Base-by-base conservation (phyloP, 2,329 filamentous ascomycete genomes). In the Hypoxylon sp. region DNA sequence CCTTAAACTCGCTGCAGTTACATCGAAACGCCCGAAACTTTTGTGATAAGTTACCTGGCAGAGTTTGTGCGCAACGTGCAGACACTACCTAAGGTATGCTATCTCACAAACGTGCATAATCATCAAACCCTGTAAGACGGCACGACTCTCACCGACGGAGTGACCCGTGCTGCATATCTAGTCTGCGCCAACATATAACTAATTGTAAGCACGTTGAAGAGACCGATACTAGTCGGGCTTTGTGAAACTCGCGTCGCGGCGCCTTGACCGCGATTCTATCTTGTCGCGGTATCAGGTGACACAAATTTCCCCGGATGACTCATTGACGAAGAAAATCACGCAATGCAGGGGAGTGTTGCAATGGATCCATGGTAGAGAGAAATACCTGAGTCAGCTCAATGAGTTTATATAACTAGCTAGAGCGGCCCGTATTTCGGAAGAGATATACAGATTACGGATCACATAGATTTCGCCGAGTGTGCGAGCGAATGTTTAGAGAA, bases 211-310 rank as follows among this genome's bases (percentile, higher is more conserved):
- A 28, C 13, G 5, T 41, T 53, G 2, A 25, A 11, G 28, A 45
- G 3, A 11, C 19, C 10, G 21, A 17, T 21, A 19, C 43, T 25
- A 10, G 21, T 30, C 34, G 14, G 28, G n/a, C 3, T 34, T 21
- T 19, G 25, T 48, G 57, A 14, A n/a, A 5, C 32, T 64, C 64
- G 67, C 63, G 57, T 63, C 46, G 48, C 58, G n/a, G 6, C 58
- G 49, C 25, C 30, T 60, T 13, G 30, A 55, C 13, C 63, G 63
- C 43, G 65, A 51, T 46, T 28, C 17, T 19, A 50, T 56, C 57
- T 19, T 23, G 67, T 70, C 73, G 69, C 73, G 73, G n/a, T 71
- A 66, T 75, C 73, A 75, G 74, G 74, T 75, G 74, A 75, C 63
- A 63, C 38, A 4, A 17, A 55, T 45, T 41, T 67, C 28, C 3